Percentiles rank a stretch among this genome's conserved stretches.
These are phyloP conservation scores for Exophiala spinifera DNA, from an alignment of 2,329 filamentous ascomycete genomes.

Conservation along the genomic window DNA sequence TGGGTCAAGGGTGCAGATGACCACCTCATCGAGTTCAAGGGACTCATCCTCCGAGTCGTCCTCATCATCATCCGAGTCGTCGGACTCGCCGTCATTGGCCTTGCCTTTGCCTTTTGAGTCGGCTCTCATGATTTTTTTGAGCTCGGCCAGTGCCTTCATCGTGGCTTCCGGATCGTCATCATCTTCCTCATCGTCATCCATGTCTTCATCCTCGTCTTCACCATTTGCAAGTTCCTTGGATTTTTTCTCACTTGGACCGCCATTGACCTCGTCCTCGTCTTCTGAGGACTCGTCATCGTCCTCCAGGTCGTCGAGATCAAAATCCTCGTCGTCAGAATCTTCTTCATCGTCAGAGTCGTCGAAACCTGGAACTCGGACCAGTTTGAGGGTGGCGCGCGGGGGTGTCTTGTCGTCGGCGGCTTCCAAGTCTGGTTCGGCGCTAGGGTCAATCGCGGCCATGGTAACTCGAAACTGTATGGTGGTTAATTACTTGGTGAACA, in stretches of 20 bases:
- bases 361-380: constrained; percentile 69
- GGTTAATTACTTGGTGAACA: constrained; percentile 1
- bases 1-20: constrained; percentile 93
- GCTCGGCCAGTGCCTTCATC: constrained; percentile 46
- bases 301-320: constrained; percentile 34
- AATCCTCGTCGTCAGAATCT: constrained; percentile 52
- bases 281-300: constrained; percentile 47
- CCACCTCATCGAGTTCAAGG: constrained; percentile 66
- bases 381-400: constrained; percentile 71
- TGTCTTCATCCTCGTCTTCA: constrained; percentile 71
- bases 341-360: constrained; percentile 57
- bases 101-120: constrained; percentile 60
- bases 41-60: constrained; percentile 54
- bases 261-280: constrained; percentile 56
- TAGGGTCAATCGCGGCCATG: constrained; percentile 97
- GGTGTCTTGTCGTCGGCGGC: constrained; percentile 59
- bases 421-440: constrained; percentile 66
- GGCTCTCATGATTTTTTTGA: constrained; percentile 54
- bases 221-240: constrained; percentile 70
- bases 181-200: constrained; percentile 70
- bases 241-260: constrained; percentile 81
- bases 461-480: constrained; percentile 80
- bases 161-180: constrained; percentile 58
- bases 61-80: constrained; percentile 21
- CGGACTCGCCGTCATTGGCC: constrained; percentile 58